Evolutionary conservation across 495 filamentous ascomycete genomes (phyloP).

Genomic region (Apiosordaria backusii): DNA sequence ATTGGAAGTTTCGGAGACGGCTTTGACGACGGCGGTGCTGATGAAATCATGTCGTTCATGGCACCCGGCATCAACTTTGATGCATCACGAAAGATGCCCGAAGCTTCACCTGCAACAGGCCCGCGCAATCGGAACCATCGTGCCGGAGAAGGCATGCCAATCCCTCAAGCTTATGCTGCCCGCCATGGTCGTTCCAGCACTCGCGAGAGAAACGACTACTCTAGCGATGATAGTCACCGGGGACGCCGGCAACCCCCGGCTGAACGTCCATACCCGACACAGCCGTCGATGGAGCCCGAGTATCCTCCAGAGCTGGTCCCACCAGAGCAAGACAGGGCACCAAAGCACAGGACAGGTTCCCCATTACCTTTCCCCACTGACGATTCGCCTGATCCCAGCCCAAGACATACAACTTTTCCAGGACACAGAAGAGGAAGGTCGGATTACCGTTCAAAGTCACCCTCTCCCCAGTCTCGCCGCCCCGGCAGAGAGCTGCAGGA

Average conservation of each 20-base stretch:
- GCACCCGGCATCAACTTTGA: constrained; percentile 20
- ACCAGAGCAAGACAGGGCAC: constrained; percentile 16
- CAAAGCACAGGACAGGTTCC: constrained; percentile 17
- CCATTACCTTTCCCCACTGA: constrained; percentile 20
- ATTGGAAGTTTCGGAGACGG: constrained; percentile 3
- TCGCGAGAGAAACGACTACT: constrained; percentile 26
- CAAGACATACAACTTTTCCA: constrained; percentile 39
- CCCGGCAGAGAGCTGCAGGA: constrained; percentile 17
- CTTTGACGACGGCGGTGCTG: constrained; percentile 13
- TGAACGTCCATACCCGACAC: constrained; percentile 16
- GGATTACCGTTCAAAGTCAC: constrained; percentile 30
- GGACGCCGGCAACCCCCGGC: constrained; percentile 13
- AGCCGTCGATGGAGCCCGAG: constrained; percentile 20
- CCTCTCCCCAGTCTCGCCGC: constrained; percentile 28
- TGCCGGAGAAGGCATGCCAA: constrained; percentile 23
- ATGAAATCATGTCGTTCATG: constrained; percentile 32
- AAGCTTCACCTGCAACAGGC: constrained; percentile 21
- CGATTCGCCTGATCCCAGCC: constrained; percentile 18
- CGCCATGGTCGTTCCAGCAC: constrained; percentile 18
- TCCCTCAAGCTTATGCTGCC: not conserved
- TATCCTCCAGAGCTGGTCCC: constrained; percentile 10
- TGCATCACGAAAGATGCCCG: constrained; percentile 5
- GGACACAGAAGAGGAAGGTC: constrained; percentile 28
- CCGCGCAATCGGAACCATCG: constrained; percentile 22
- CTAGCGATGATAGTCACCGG: constrained; percentile 21